A percentile compares a stretch with the other conserved stretches of the same genome.
These are phyloP conservation scores for Penicillium longicatenatum DNA, from an alignment of 495 filamentous ascomycete species.

Conservation along the genomic window DNA sequence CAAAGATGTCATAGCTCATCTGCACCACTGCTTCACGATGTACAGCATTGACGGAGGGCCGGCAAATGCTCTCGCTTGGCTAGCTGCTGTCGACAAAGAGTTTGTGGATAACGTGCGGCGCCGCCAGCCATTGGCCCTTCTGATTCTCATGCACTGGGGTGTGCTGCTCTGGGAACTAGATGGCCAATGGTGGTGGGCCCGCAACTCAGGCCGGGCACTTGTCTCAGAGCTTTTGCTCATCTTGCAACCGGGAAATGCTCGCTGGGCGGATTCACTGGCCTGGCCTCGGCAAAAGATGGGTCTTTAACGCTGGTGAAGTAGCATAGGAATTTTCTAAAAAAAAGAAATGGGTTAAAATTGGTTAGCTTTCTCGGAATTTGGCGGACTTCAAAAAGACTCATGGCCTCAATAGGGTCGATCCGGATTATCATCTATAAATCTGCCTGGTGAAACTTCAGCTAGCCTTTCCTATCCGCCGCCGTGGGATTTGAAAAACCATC, in stretches of 20 bases:
- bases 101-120: constrained; percentile 26
- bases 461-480: too few species aligned
- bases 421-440: neutral
- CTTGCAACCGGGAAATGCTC: constrained; percentile 9
- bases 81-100: constrained; percentile 28
- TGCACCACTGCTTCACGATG: constrained; percentile 30
- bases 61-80: constrained; percentile 31
- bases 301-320: neutral
- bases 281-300: constrained; percentile 24
- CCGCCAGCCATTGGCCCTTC: constrained; percentile 26
- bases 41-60: constrained; percentile 23
- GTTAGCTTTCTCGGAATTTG: neutral
- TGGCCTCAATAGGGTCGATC: neutral
- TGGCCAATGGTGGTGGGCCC: constrained; percentile 33
- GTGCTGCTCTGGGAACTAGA: constrained; percentile 28
- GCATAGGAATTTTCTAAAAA: neutral
- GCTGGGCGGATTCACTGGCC: constrained; percentile 26
- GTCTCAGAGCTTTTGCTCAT: constrained; percentile 24
- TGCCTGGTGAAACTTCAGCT: too few species aligned
- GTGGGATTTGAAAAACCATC: too few species aligned
- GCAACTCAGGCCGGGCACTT: constrained; percentile 24
- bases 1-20: constrained; percentile 24
- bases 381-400: neutral
- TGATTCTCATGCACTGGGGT: constrained; percentile 36
- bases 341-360: too few species aligned